Conservation (phyloP, 805 yeast species). For the Citeromyces nyonsensis region DNA sequence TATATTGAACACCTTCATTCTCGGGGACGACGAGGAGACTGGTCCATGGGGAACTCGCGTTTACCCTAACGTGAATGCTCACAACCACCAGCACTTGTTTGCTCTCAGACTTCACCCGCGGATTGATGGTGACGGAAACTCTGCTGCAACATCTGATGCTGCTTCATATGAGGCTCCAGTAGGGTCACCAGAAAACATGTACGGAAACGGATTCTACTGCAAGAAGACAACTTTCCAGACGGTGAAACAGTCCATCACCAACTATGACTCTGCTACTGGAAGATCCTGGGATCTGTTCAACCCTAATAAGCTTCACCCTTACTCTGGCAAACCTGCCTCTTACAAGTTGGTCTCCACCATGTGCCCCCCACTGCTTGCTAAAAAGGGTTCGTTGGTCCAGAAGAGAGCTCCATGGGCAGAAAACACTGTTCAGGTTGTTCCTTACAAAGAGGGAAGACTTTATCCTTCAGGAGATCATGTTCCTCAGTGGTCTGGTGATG, state of each 20-base stretch:
- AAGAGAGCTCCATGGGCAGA: slow-evolving; percentile 80
- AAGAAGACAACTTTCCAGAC: slow-evolving; percentile 54
- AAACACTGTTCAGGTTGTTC: slow-evolving; percentile 51
- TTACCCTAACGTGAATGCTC: slow-evolving; percentile 71
- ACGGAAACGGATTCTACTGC: slow-evolving; percentile 65
- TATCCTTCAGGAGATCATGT: slow-evolving; percentile 75
- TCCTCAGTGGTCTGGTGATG: slow-evolving; percentile 63
- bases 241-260: slow-evolving; percentile 48
- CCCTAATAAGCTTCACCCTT: slow-evolving; percentile 48
- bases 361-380: slow-evolving; percentile 59
- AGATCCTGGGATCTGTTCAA: slow-evolving; percentile 71
- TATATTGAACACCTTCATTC: slow-evolving; percentile 58
- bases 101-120: slow-evolving; percentile 68
- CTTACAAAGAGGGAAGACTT: slow-evolving; percentile 55
- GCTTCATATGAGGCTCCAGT: slow-evolving; percentile 37
- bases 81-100: slow-evolving; percentile 77
- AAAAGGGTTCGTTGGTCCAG: slow-evolving; percentile 57
- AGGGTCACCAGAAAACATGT: slow-evolving; percentile 57
- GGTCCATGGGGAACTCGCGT: slow-evolving; percentile 75
- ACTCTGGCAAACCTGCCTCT: slow-evolving; percentile 63
- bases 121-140: slow-evolving; percentile 68
- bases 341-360: slow-evolving; percentile 67
- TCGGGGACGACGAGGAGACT: slow-evolving; percentile 47
- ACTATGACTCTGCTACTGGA: slow-evolving; percentile 43
- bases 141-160: slow-evolving; percentile 57